These are phyloP conservation scores for Silybum marianum DNA, from an alignment of 129 eudicot genomes.

Conservation along the genomic window DNA sequence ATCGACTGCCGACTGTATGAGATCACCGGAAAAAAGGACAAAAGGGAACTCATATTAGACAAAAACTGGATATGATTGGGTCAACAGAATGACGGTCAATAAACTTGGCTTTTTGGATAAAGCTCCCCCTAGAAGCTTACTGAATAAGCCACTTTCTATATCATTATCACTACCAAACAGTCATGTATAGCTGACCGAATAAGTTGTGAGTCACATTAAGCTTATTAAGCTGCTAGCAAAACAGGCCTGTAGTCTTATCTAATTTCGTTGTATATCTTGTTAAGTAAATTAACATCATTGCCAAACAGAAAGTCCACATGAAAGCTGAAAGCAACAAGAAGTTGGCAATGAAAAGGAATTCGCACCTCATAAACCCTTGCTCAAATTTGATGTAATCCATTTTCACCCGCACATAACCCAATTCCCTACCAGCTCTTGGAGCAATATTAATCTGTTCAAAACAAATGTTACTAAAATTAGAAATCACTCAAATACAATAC, in stretches of 20 bases:
- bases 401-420: conserved; percentile 80
- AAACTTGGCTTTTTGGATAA: too few species aligned
- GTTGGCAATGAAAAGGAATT: background rate
- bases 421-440: conserved; percentile 89
- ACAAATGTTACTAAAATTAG: background rate
- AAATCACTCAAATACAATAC: background rate
- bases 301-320: background rate
- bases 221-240: too few species aligned
- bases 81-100: background rate
- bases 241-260: background rate
- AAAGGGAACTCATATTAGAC: conserved; percentile 3
- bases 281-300: background rate
- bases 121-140: too few species aligned
- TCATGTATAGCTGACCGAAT: too few species aligned
- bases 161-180: too few species aligned
- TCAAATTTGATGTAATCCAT: conserved; percentile 67
- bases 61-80: too few species aligned
- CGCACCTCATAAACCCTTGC: conserved; percentile 73
- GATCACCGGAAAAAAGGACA: background rate
- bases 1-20: conserved; percentile 81
- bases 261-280: background rate
- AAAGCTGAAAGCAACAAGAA: background rate
- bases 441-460: conserved; percentile 72
- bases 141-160: too few species aligned
- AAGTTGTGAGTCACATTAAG: too few species aligned